Conservation (phyloP, 305 asterid genomes). For the Solanum hybrid region DNA sequence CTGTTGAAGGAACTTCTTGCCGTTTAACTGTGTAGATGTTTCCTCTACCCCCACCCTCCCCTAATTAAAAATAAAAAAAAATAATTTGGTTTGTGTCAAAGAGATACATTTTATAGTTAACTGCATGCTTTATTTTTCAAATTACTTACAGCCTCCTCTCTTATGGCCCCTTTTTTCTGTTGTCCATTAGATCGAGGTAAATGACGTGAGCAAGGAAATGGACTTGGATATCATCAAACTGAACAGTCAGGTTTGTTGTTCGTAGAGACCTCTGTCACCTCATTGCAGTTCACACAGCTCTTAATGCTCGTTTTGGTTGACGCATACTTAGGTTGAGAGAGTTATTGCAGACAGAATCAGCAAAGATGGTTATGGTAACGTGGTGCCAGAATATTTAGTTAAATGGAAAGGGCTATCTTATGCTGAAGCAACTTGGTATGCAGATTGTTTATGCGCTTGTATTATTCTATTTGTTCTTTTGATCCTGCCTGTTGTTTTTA, state of each 20-base stretch:
- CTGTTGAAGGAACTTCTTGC: background rate
- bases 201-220: slow-evolving; percentile 99
- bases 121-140: background rate
- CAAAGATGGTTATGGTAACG: slow-evolving; percentile 70
- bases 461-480: slow-evolving; percentile 17
- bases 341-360: slow-evolving; percentile 77
- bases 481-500: slow-evolving; percentile 5
- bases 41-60: background rate
- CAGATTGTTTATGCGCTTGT: background rate
- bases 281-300: background rate
- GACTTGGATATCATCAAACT: slow-evolving; percentile 96
- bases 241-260: slow-evolving; percentile 65
- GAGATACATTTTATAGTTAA: background rate
- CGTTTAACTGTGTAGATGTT: background rate
- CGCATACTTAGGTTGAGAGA: slow-evolving; percentile 80
- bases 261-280: slow-evolving; percentile 1
- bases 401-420: slow-evolving; percentile 99
- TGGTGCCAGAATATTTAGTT: slow-evolving; percentile 90
- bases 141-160: background rate
- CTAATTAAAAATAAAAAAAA: background rate
- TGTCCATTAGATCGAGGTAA: slow-evolving; percentile 75
- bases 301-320: background rate
- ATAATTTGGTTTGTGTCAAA: background rate
- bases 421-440: slow-evolving; percentile 99
- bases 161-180: background rate